Percentiles rank a stretch among this genome's conserved stretches.
Conservation (phyloP, 2,329 filamentous ascomycete genomes). For the Aspergillus arachidicola region DNA sequence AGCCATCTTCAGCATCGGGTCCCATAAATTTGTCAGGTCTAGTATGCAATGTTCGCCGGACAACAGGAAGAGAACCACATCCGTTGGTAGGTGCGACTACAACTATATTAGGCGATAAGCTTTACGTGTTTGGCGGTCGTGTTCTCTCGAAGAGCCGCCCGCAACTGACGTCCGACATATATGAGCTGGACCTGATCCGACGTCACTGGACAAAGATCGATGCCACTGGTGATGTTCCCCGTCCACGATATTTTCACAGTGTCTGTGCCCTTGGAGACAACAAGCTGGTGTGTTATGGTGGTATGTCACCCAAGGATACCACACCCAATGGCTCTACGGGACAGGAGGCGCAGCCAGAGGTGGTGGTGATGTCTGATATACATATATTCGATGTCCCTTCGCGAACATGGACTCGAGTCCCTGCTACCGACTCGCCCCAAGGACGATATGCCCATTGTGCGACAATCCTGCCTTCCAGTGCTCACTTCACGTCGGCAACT, state of each 20-base stretch:
- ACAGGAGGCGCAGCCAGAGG: conserved; percentile 74
- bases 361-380: conserved; percentile 97
- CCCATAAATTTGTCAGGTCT: conserved; percentile 66
- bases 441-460: conserved; percentile 97
- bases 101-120: conserved; percentile 89
- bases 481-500: conserved; percentile 79
- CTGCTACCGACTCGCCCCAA: conserved; percentile 79
- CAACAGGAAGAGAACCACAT: conserved; percentile 87
- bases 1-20: conserved; percentile 37
- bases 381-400: conserved; percentile 89
- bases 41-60: conserved; percentile 73
- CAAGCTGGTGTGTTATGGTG: conserved; percentile 96
- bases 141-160: conserved; percentile 82
- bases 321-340: conserved; percentile 37
- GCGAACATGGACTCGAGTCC: conserved; percentile 81
- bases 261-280: conserved; percentile 91
- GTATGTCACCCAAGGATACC: conserved; percentile 75
- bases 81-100: conserved; percentile 93
- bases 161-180: conserved; percentile 84
- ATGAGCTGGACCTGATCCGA: conserved; percentile 87
- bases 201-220: conserved; percentile 93
- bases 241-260: conserved; percentile 94
- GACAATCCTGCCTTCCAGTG: conserved; percentile 84
- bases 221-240: conserved; percentile 79
- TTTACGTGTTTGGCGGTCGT: conserved; percentile 94